Evolutionary conservation across 2,329 filamentous ascomycete species (phyloP), one percentile per base, ranked within the genome.

Genomic region (Sporothrix luriei): DNA sequence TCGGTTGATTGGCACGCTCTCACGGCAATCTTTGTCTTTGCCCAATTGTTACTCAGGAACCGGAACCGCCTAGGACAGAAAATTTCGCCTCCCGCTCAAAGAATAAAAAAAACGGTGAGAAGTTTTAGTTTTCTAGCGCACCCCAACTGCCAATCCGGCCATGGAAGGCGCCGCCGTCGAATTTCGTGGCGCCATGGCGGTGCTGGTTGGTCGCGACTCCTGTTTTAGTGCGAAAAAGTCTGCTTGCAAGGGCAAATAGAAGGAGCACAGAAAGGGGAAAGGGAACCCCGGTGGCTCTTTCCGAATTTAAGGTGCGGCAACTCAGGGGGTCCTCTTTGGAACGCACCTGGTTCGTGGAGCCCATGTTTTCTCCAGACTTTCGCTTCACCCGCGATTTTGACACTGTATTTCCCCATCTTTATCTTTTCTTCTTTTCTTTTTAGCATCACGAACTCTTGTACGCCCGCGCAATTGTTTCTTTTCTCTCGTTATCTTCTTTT

Each of bases 81-180:
- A 67, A 38, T 16, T 68, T 68, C 46, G 66, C 66, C 66, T 68
- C 66, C 54, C 66, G 38, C 66, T 51, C 46, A 68, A 61, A 59
- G 66, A 38, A 57, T n/a, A 49, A 49, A 33, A 43, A 48, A 48
- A 38, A 43, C 16, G 4, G 40, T 49, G 19, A n/a, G 29, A 46
- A 46, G 38, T 49, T 64, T 19, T 49, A 29, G 51, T 68, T 68
- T 68, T 61, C 66, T 68, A 61, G 66, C 66, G 66, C 26, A 14
- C 26, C 54, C 49, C 16, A 64, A 49, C 24, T 10, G 29, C 13
- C 54, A 57, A 33, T 33, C 33, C 33, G 9, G 33, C 33, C 13
- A 65, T 43, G 26, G 62, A 66, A 66, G 26, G 62, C 48, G 62
- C 62, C 29, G 21, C 62, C 38, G 61, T 40, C 13, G 59, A 11